Evolutionary conservation across 2,329 filamentous ascomycete species (phyloP), one percentile per base, ranked within the genome.

Genomic region (Colletotrichum abscissum): DNA sequence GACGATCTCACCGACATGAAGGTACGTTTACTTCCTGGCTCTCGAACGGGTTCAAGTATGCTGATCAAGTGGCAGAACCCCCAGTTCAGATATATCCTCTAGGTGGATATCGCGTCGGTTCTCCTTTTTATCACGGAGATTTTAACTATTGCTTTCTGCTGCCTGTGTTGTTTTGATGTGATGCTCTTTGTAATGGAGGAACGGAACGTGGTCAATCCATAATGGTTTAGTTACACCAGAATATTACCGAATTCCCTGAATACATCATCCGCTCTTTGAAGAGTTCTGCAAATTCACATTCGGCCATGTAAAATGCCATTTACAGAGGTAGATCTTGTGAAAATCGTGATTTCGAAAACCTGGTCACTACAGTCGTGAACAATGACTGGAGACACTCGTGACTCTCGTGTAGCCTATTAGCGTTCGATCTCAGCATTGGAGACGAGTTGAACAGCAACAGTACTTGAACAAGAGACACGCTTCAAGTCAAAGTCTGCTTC

Each of bases 1-100:
- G 86, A 89, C 77, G 86, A 88, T 73, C 79, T 87, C 55, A 88
- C 86, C 5, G 86, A 88, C 75, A 82, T 78, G 60, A 82, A 79
- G 72, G 77, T 79, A 59, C 30, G 73, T 69, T 46, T 8, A 8
- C 42, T 42, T 42, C 16, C 6, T 19, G 0, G 57, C 73, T 16
- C 46, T 26, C 24, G 52, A 26, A 7, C n/a, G 22, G 35, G n/a
- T 66, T 42, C n/a, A 19, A 69, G 49, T 5, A 72, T 55, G 22
- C 26, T 62, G 1, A 55, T 22, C 58, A 33, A 11, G 16, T 16
- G 9, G 52, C 26, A 78, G 77, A 78, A 79, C 49, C 76, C 76
- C 3, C 77, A 79, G 30, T 78, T 79, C 74, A 74, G 78, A 2
- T 79, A 78, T 46, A 77, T 77, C 24, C 46, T 74, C 24, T 76